These are phyloP conservation scores for Striga asiatica DNA, from an alignment of 257 asterid genomes.

Conservation along the genomic window DNA sequence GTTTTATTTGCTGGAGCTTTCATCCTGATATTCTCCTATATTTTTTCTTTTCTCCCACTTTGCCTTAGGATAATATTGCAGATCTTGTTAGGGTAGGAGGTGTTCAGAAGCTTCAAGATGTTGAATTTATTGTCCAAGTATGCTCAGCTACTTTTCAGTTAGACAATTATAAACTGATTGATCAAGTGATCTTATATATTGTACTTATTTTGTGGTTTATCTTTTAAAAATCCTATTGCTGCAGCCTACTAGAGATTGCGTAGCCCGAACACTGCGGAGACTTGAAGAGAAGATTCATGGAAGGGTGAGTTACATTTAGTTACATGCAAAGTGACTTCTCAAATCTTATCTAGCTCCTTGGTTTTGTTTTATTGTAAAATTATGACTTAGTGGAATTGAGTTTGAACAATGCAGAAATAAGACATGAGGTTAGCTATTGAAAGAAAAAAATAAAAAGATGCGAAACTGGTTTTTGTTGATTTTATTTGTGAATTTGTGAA, in stretches of 20 bases:
- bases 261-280: conserved; percentile 65
- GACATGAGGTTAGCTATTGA: neutral
- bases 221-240: conserved; percentile 7
- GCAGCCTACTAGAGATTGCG: conserved; percentile 84
- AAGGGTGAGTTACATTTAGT: conserved; percentile 54
- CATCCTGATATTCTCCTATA: conserved; percentile 4
- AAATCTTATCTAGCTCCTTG: neutral
- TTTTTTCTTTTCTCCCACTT: neutral
- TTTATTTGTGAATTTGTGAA: neutral
- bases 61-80: conserved; percentile 59
- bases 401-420: neutral
- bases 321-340: conserved; percentile 7
- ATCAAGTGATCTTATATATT: neutral
- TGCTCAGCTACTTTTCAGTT: conserved; percentile 1
- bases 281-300: conserved; percentile 72
- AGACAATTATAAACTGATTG: neutral
- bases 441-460: neutral
- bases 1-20: conserved; percentile 1
- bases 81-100: conserved; percentile 64
- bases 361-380: neutral
- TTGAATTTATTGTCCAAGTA: conserved; percentile 74
- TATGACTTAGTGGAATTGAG: conserved; percentile 12
- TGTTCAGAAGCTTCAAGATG: conserved; percentile 78
- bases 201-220: neutral
- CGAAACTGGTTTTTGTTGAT: too few relatives aligned